Percentiles rank a stretch among this genome's conserved stretches.
Conservation (phyloP, 129 eudicot species). For the Gnaphalium uliginosum region DNA sequence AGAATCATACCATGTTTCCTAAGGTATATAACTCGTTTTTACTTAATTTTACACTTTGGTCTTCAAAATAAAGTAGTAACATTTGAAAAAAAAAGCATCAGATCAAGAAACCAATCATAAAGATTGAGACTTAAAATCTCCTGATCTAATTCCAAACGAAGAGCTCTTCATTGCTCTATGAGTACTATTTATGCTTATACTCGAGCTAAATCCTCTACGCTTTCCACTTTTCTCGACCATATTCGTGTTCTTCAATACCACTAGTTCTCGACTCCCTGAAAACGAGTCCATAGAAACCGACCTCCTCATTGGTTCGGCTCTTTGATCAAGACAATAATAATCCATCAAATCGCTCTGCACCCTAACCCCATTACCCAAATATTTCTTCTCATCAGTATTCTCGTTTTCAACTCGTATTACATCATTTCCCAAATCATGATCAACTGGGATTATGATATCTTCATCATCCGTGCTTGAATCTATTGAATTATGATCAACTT, state of each 20-base stretch:
- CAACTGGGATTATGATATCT: neutral
- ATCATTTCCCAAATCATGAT: neutral
- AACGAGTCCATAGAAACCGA: conserved; percentile 11
- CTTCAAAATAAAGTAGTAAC: neutral
- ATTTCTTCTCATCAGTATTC: neutral
- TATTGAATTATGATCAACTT: neutral
- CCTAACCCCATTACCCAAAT: neutral
- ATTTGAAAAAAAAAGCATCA: neutral
- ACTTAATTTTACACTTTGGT: neutral
- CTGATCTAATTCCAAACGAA: neutral
- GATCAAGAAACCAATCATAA: neutral
- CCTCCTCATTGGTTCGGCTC: neutral
- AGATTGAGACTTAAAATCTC: neutral
- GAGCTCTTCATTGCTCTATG: neutral
- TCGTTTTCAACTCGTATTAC: neutral
- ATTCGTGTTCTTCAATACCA: neutral
- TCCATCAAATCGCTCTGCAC: conserved; percentile 11
- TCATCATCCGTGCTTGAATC: neutral
- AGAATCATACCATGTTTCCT: neutral
- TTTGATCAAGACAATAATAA: neutral
- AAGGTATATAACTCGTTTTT: neutral
- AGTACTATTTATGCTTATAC: neutral
- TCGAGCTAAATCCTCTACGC: conserved; percentile 6
- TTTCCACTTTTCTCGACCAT: neutral
- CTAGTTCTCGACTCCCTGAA: conserved; percentile 2